These are phyloP conservation scores for Phyllostachys edulis DNA, from an alignment of 176 grass and related monocot genomes.

Conservation along the genomic window DNA sequence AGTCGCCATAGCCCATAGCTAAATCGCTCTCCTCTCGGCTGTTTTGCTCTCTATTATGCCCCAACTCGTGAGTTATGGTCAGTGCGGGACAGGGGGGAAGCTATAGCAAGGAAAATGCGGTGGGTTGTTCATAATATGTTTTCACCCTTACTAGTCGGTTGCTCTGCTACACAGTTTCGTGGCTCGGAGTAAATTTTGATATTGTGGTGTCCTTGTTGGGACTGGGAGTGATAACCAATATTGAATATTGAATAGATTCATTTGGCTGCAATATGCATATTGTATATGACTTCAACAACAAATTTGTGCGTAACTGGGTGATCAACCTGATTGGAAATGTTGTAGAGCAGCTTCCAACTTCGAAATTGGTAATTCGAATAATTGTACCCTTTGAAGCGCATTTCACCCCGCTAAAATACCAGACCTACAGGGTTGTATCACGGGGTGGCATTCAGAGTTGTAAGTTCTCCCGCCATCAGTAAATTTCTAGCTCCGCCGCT, in stretches of 20 bases:
- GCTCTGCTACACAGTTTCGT: background rate
- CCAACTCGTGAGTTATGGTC: background rate
- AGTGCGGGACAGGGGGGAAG: background rate
- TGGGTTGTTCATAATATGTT: background rate
- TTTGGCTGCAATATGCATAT: background rate
- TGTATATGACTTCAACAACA: background rate
- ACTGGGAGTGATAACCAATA: background rate
- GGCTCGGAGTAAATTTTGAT: background rate
- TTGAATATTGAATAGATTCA: background rate
- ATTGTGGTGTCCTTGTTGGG: background rate
- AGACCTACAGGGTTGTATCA: background rate
- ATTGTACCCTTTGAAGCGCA: background rate
- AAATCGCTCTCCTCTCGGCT: background rate
- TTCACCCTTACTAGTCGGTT: background rate
- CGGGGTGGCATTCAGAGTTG: background rate
- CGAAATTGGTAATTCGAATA: background rate
- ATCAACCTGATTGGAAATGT: background rate
- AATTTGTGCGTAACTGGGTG: background rate
- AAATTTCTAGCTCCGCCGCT: background rate
- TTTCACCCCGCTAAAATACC: background rate
- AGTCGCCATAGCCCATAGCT: background rate
- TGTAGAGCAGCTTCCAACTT: background rate
- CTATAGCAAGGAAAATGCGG: background rate
- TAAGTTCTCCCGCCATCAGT: background rate
- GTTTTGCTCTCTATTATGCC: background rate